Conservation (phyloP, 1,284 basidiomycete species). For the Ganoderma meredithae region DNA sequence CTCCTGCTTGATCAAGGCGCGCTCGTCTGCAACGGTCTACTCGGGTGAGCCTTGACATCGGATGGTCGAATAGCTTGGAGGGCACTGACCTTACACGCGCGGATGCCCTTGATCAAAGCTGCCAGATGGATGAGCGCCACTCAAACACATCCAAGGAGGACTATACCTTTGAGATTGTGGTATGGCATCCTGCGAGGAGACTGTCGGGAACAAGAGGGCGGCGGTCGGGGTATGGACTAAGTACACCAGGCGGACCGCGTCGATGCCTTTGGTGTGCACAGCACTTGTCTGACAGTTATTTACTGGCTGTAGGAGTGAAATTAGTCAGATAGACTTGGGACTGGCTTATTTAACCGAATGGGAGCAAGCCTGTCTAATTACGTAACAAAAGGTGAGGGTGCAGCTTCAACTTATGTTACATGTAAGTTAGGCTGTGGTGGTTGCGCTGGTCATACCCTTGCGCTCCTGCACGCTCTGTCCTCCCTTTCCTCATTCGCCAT, state of each 20-base stretch:
- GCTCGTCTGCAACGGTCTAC: slow-evolving; percentile 98
- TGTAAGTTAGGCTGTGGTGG: no score
- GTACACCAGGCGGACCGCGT: slow-evolving; percentile 2
- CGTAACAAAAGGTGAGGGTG: background rate
- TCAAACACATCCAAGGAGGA: slow-evolving; percentile 6
- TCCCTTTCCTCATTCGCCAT: slow-evolving; percentile 14
- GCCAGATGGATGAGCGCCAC: slow-evolving; percentile 26
- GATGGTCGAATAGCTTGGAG: slow-evolving; percentile 15
- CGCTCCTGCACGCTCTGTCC: background rate
- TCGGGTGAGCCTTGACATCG: slow-evolving; percentile 39
- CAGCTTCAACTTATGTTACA: background rate
- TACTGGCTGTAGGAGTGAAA: background rate
- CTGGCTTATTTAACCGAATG: no score
- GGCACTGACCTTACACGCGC: slow-evolving; percentile 83
- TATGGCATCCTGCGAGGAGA: slow-evolving; percentile 66
- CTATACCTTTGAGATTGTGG: slow-evolving; percentile 89
- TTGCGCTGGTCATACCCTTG: background rate
- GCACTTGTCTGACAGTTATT: slow-evolving; percentile 7
- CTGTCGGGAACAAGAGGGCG: slow-evolving; percentile 16
- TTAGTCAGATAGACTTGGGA: no score
- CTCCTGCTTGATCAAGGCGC: slow-evolving; percentile 97
- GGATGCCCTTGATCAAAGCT: slow-evolving; percentile 96
- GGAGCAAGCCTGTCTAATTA: background rate
- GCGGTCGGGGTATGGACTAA: background rate
- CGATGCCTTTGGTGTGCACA: slow-evolving; percentile 5